Evolutionary conservation across 495 filamentous ascomycete species (phyloP).

Genomic region (Physcia stellaris): DNA sequence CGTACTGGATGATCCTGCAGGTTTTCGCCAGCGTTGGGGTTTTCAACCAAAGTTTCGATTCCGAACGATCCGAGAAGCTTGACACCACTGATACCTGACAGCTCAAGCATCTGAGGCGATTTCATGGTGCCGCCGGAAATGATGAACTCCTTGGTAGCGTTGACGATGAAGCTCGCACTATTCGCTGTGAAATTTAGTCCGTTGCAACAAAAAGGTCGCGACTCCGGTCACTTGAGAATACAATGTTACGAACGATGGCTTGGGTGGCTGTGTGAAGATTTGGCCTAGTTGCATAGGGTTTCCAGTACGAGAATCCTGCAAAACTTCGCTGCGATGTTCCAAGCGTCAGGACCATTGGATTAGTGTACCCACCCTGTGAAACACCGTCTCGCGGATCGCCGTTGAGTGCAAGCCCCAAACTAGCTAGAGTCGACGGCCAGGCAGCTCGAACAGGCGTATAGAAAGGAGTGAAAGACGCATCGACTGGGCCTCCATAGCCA

Average conservation of each 20-base stretch:
- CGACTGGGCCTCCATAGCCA: constrained; percentile 24
- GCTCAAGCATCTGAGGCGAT: constrained; percentile 49
- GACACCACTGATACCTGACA: constrained; percentile 45
- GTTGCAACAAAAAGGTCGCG: constrained; percentile 3
- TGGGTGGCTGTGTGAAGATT: constrained; percentile 29
- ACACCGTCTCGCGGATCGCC: constrained; percentile 6
- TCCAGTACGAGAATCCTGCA: constrained; percentile 6
- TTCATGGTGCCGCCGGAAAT: constrained; percentile 47
- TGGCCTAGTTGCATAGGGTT: constrained; percentile 1
- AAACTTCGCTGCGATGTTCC: constrained; percentile 7
- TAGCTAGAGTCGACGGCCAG: constrained; percentile 17
- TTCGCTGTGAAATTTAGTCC: constrained; percentile 5
- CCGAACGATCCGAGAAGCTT: constrained; percentile 30
- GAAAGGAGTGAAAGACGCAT: constrained; percentile 26
- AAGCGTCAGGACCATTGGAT: constrained; percentile 5
- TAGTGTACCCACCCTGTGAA: constrained; percentile 5
- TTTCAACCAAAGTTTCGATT: constrained; percentile 27
- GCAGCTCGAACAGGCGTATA: constrained; percentile 21
- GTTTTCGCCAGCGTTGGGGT: constrained; percentile 34
- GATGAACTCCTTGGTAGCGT: constrained; percentile 47
- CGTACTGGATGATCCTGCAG: constrained; percentile 31
- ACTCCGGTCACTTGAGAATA: constrained; percentile 21
- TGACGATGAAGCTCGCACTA: constrained; percentile 13
- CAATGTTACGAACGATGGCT: constrained; percentile 30
- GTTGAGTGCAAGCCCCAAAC: constrained; percentile 1